Percentiles rank a stretch among this genome's conserved stretches.
phyloP scores from a whole-genome alignment of 805 yeast genomes.

The Candida easanensis region DNA sequence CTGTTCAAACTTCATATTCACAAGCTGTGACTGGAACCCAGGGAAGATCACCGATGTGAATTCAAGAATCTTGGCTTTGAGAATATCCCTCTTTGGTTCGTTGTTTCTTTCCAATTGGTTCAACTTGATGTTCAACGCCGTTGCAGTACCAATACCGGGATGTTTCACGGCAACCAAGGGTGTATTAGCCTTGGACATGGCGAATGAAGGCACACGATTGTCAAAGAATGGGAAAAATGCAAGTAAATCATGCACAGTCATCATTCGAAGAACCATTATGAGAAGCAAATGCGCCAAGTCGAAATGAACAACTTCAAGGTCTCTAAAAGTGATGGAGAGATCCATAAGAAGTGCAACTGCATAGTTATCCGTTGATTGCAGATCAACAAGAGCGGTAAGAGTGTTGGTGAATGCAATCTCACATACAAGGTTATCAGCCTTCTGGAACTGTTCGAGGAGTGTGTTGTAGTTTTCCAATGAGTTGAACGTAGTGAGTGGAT shows the following conservation, averaged over 20 bases:
- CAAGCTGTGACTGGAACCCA: not conserved
- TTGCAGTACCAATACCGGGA: slow-evolving; percentile 14
- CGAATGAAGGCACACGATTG: slow-evolving; percentile 6
- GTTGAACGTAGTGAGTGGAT: not conserved
- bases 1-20: slow-evolving; percentile 4
- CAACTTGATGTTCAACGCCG: slow-evolving; percentile 8
- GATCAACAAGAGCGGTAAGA: slow-evolving; percentile 13
- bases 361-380: slow-evolving; percentile 13
- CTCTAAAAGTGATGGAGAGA: slow-evolving; percentile 14
- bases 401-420: slow-evolving; percentile 13
- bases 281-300: slow-evolving; percentile 18
- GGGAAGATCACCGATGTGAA: not conserved
- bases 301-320: slow-evolving; percentile 3
- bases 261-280: slow-evolving; percentile 6
- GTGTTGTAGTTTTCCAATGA: too few relatives aligned
- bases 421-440: not conserved
- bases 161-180: slow-evolving; percentile 8
- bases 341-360: slow-evolving; percentile 21
- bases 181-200: slow-evolving; percentile 1
- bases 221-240: slow-evolving; percentile 24
- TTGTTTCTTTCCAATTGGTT: not conserved
- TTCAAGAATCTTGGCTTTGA: not conserved
- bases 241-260: slow-evolving; percentile 17
- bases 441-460: not conserved
- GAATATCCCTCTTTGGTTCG: not conserved